phyloP scores from a whole-genome alignment of 306 rosid species.

The Rosa persica region DNA sequence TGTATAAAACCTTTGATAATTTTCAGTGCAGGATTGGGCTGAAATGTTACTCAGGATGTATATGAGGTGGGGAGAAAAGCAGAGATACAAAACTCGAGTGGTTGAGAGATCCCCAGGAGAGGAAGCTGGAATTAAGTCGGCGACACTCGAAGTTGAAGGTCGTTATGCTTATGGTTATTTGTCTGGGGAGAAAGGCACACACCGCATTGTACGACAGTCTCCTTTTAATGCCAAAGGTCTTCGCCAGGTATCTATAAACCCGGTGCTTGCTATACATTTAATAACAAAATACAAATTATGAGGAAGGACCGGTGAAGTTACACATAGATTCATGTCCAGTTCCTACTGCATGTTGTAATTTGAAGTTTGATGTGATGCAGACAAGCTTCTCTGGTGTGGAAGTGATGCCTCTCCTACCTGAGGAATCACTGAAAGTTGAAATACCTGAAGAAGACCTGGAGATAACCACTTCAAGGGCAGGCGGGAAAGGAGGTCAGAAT shows the following conservation, averaged over 20 bases:
- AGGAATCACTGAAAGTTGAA: conserved; percentile 79
- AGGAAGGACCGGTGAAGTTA: background rate
- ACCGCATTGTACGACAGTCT: conserved; percentile 88
- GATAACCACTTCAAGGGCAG: conserved; percentile 86
- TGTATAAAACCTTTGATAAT: conserved; percentile 45
- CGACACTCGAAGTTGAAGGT: conserved; percentile 91
- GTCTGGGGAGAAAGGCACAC: conserved; percentile 98
- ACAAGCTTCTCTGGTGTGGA: conserved; percentile 97
- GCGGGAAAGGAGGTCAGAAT: conserved; percentile 98
- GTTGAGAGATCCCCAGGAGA: conserved; percentile 91
- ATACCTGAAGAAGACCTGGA: conserved; percentile 95
- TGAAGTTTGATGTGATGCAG: conserved; percentile 45
- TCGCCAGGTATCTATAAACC: conserved; percentile 69
- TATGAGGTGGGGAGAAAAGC: conserved; percentile 92
- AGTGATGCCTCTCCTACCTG: conserved; percentile 96
- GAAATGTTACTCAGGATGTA: conserved; percentile 99
- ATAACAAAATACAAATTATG: background rate
- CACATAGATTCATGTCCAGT: conserved; percentile 12
- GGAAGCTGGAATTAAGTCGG: conserved; percentile 97
- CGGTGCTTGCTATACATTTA: background rate
- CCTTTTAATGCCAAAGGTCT: conserved; percentile 96
- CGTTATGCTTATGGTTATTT: conserved; percentile 93
- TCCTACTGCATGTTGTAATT: conserved; percentile 1
- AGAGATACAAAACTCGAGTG: conserved; percentile 80
- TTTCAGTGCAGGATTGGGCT: conserved; percentile 98